phyloP scores from a whole-genome alignment of 2,329 filamentous ascomycete species.

The Talaromyces albobiverticillius region DNA sequence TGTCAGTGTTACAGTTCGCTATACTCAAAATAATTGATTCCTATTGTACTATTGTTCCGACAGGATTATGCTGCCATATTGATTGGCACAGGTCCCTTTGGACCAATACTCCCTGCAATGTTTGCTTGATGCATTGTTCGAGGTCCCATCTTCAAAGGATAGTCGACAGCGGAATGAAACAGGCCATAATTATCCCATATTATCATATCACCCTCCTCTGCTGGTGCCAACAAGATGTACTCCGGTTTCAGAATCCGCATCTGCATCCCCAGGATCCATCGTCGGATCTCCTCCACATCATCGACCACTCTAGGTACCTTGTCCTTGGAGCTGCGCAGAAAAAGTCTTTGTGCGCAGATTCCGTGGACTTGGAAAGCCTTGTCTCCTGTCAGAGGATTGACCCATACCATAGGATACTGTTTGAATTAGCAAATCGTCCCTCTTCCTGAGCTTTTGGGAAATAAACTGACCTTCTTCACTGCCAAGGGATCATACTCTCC shows the following conservation, averaged over 20 bases:
- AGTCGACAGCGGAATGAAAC: slow-evolving; percentile 46
- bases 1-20: too few relatives aligned
- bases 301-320: slow-evolving; percentile 1
- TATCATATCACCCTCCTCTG: slow-evolving; percentile 45
- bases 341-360: slow-evolving; percentile 37
- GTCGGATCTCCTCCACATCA: slow-evolving; percentile 6
- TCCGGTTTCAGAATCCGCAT: slow-evolving; percentile 30
- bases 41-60: too few relatives aligned
- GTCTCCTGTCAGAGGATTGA: slow-evolving; percentile 42
- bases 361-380: slow-evolving; percentile 46
- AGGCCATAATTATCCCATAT: slow-evolving; percentile 46
- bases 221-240: slow-evolving; percentile 37
- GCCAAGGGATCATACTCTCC: slow-evolving; percentile 9
- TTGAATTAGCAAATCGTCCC: background rate
- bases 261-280: slow-evolving; percentile 7
- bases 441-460: background rate
- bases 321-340: background rate
- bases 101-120: slow-evolving; percentile 34
- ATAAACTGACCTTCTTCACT: slow-evolving; percentile 8
- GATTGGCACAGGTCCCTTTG: slow-evolving; percentile 23
- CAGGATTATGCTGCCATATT: background rate
- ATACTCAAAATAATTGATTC: too few relatives aligned
- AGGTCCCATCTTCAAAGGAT: slow-evolving; percentile 35
- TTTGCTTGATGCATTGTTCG: slow-evolving; percentile 50
- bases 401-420: slow-evolving; percentile 47